phyloP scores from a whole-genome alignment of 345 rosid species.

The Ceriops tagal region DNA sequence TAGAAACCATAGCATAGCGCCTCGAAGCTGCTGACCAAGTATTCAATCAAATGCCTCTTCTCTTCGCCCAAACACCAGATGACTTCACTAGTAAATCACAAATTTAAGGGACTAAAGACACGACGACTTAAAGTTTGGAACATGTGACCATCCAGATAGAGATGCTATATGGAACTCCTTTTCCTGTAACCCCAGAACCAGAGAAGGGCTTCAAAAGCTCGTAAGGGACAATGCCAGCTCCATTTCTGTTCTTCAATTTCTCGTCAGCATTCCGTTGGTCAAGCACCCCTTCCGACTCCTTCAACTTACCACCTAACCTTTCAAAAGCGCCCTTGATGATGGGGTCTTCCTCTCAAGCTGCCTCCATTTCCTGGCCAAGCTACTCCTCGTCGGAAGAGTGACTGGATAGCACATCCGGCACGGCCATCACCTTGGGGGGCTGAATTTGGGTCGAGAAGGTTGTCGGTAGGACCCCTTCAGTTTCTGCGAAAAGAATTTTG shows the following conservation, averaged over 20 bases:
- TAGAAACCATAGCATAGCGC: too few relatives aligned
- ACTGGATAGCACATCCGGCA: conserved; percentile 18
- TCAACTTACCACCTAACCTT: conserved; percentile 16
- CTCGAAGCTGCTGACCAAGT: too few relatives aligned
- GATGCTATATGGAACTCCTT: conserved; percentile 25
- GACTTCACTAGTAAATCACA: too few relatives aligned
- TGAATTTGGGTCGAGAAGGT: conserved; percentile 49
- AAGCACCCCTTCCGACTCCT: conserved; percentile 16
- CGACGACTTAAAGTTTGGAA: too few relatives aligned
- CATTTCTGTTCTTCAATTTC: conserved; percentile 21
- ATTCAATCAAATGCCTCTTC: too few relatives aligned
- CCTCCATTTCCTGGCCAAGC: conserved; percentile 19
- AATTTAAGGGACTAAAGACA: too few relatives aligned
- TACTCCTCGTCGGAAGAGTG: conserved; percentile 34
- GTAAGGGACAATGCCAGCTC: conserved; percentile 26
- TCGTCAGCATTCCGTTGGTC: conserved; percentile 22
- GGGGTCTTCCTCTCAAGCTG: conserved; percentile 19
- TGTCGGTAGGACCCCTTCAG: conserved; percentile 28
- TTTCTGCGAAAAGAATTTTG: conserved; percentile 26
- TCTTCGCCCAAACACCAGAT: too few relatives aligned
- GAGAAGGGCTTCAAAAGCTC: conserved; percentile 27
- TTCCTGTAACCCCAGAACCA: conserved; percentile 19
- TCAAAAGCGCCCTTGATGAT: conserved; percentile 18
- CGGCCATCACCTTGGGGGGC: conserved; percentile 31
- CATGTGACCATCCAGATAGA: conserved; percentile 10